These are phyloP conservation scores for Sugiyamaella castrensis DNA, from an alignment of 1,139 yeast species.

Conservation along the genomic window DNA sequence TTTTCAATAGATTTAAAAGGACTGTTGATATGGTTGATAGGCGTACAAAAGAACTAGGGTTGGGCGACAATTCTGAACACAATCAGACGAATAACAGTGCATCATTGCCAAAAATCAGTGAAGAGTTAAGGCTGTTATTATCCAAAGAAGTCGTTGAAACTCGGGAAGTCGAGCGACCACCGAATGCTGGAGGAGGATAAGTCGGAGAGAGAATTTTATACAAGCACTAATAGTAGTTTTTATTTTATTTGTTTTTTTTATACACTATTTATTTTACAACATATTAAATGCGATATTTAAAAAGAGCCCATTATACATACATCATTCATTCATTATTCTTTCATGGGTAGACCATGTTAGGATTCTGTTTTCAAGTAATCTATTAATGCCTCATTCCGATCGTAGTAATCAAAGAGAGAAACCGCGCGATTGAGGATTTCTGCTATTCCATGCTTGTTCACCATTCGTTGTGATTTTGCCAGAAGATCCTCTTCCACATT, in stretches of 20 bases:
- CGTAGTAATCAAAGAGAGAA: not conserved
- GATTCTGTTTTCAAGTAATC: not conserved
- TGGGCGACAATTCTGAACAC: conserved; percentile 16
- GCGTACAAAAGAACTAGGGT: conserved; percentile 40
- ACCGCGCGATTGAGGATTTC: not conserved
- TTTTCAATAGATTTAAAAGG: conserved; percentile 74
- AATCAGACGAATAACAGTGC: conserved; percentile 14
- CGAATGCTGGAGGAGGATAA: conserved; percentile 40
- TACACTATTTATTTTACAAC: too few species aligned
- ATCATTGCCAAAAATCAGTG: conserved; percentile 41
- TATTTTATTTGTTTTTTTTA: not conserved
- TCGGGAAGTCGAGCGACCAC: conserved; percentile 51
- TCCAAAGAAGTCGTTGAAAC: conserved; percentile 60
- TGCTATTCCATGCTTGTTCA: not conserved
- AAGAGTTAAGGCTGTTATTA: conserved; percentile 57
- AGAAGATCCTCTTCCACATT: too few species aligned
- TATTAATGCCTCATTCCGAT: conserved; percentile 1
- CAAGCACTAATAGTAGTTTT: not conserved
- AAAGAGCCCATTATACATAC: not conserved
- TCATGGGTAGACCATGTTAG: conserved; percentile 1
- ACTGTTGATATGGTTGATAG: conserved; percentile 76
- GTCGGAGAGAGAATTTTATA: not conserved
- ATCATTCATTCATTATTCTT: not conserved
- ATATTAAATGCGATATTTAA: too few species aligned
- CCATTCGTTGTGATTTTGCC: not conserved